These are phyloP conservation scores for Pseudogymnoascus pannorum DNA, from an alignment of 2,329 filamentous ascomycete species.

Conservation along the genomic window DNA sequence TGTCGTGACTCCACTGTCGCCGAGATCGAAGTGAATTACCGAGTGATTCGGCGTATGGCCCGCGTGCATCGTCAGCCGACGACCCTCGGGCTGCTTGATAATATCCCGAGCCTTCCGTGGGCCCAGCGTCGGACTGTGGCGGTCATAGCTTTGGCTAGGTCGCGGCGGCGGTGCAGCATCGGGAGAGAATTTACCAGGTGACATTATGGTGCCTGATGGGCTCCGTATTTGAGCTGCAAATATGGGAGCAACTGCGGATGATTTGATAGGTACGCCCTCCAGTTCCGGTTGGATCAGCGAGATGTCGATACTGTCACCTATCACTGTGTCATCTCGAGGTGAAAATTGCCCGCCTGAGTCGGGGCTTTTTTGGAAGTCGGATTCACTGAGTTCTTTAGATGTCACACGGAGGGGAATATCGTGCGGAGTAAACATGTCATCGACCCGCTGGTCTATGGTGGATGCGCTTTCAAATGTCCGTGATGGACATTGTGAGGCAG, in stretches of 20 bases:
- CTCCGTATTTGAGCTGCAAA: constrained; percentile 26
- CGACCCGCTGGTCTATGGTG: constrained; percentile 21
- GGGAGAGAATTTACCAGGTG: constrained; percentile 23
- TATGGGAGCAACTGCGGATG: constrained; percentile 38
- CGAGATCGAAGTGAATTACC: constrained; percentile 44
- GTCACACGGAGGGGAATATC: constrained; percentile 26
- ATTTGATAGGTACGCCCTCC: constrained; percentile 52
- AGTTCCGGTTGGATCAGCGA: constrained; percentile 50
- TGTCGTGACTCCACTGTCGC: constrained; percentile 25
- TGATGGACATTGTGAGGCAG: constrained; percentile 26
- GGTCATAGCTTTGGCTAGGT: constrained; percentile 12
- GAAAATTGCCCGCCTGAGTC: constrained; percentile 14
- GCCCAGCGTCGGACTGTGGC: not conserved
- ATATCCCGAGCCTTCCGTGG: constrained; percentile 17
- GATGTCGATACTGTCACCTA: constrained; percentile 44
- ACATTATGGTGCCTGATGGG: constrained; percentile 17
- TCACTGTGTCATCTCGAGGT: constrained; percentile 16
- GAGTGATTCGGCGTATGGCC: constrained; percentile 56
- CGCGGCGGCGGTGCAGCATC: constrained; percentile 16
- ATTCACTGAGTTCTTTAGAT: constrained; percentile 25
- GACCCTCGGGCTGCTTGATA: constrained; percentile 33
- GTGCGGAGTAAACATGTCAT: constrained; percentile 21
- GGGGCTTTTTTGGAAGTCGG: constrained; percentile 22
- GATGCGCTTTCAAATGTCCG: constrained; percentile 24
- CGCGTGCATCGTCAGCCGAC: constrained; percentile 52